Evolutionary conservation across 805 yeast genomes (phyloP), one percentile per base, ranked within the genome.

Genomic region (Pichia ethanolica): DNA sequence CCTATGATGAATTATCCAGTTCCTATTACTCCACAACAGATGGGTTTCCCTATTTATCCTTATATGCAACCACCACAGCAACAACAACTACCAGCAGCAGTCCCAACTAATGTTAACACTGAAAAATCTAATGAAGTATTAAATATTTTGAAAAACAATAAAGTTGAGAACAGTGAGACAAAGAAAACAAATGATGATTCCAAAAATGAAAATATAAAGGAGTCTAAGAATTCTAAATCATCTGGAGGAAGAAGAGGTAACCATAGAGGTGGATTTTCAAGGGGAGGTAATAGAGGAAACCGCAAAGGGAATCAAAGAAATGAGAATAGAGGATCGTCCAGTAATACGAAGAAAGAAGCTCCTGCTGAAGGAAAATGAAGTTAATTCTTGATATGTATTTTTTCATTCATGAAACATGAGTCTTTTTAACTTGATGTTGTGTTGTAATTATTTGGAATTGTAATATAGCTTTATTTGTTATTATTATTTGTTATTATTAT

Each of bases 241-340:
- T 20, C 3, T 36, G 42, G 30, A 37, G 20, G 46, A 43, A 30
- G 35, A 5, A 48, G 47, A 27, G 44, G 45, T 30, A 36, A 20
- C 39, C 32, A 26, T n/a, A 48, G 47, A 25, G 48, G 56, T 20
- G 39, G 47, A 4, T 35, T 47, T 7, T 35, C 48, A 7, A 55
- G 59, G 33, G 54, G 62, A 5, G 57, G 56, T 10, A 47, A 54
- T 35, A 54, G 60, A 47, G 63, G 63, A 13, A 50, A 12, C 35
- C 28, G 26, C 12, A 34, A 27, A n/a, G 41, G 41, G n/a, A 32
- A 40, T 33, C 34, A 33, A 20, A 20, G 20, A 20, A 20, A 20
- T 20, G 20, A 3, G 3, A 20, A 20, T 20, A 20, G 20, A 20
- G 20, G 20, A 20, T 20, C 20, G 3, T 20, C 20, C 3, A 20